Conservation (phyloP, 1,284 basidiomycete genomes). For the Ganoderma resinaceum region DNA sequence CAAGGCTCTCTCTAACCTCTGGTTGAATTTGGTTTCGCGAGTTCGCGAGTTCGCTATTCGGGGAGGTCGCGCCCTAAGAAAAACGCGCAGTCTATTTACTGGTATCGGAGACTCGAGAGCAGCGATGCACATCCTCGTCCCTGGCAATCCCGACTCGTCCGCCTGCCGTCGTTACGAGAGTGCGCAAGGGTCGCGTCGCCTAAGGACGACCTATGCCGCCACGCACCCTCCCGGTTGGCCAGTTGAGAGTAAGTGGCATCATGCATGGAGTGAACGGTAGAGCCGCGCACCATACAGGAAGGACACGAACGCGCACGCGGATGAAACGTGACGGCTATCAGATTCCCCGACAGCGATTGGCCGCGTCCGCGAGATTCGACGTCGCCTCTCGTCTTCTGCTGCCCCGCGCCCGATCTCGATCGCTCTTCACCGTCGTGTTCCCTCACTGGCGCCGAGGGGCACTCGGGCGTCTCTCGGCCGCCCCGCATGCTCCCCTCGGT, state of each 20-base stretch:
- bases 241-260: background rate
- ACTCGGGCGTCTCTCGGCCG: background rate
- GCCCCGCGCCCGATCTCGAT: constrained; percentile 4
- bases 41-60: background rate
- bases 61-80: background rate
- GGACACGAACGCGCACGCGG: background rate
- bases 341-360: constrained; percentile 1
- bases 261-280: background rate
- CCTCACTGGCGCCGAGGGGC: background rate
- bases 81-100: too few relatives aligned
- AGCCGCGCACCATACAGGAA: background rate
- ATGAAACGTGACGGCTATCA: background rate
- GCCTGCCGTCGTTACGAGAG: background rate
- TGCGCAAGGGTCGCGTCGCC: background rate
- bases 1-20: background rate
- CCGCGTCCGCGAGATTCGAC: background rate
- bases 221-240: background rate
- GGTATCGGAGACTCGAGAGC: background rate
- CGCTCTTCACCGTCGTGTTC: background rate
- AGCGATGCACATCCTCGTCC: background rate
- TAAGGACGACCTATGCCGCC: background rate
- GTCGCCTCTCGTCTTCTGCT: background rate
- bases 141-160: background rate
- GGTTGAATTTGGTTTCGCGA: background rate
- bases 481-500: background rate